Evolutionary conservation across 768 basidiomycete species (phyloP).

Genomic region (Mycena sanguinolenta): DNA sequence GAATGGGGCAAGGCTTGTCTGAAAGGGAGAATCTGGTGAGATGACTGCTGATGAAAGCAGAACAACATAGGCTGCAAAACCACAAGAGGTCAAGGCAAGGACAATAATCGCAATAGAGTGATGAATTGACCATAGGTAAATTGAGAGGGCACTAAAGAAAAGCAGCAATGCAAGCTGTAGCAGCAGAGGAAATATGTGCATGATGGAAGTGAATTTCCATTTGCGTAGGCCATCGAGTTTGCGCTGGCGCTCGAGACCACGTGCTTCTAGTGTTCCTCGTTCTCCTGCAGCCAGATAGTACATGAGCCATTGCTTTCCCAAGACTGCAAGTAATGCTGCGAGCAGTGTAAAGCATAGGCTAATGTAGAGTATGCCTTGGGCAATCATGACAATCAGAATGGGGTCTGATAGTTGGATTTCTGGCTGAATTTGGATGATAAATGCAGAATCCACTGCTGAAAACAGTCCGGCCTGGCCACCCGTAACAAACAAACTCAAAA

Average conservation of each 20-base stretch:
- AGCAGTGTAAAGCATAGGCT: neutral
- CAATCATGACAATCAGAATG: neutral
- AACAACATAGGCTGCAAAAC: neutral
- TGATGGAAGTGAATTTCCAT: neutral
- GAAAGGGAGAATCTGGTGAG: too few relatives aligned
- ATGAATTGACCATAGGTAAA: neutral
- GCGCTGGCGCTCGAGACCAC: constrained; percentile 2
- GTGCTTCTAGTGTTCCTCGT: neutral
- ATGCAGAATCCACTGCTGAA: neutral
- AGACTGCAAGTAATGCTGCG: neutral
- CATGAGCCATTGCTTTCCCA: constrained; percentile 11
- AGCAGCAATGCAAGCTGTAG: neutral
- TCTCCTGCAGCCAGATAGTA: constrained; percentile 3
- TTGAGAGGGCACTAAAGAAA: neutral
- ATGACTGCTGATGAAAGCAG: too few relatives aligned
- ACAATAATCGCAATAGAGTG: neutral
- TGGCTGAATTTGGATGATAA: too few relatives aligned
- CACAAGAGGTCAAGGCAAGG: neutral
- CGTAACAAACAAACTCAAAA: too few relatives aligned
- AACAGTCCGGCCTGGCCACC: constrained; percentile 4
- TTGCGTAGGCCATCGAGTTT: constrained; percentile 6
- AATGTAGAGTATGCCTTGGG: neutral
- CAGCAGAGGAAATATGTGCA: neutral
- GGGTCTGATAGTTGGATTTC: neutral
- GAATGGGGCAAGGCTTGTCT: neutral